A percentile compares a stretch with the other conserved stretches of the same genome.
These are phyloP conservation scores for Vaccinium macrocarpon DNA, from an alignment of 148 eudicot genomes.

Conservation along the genomic window DNA sequence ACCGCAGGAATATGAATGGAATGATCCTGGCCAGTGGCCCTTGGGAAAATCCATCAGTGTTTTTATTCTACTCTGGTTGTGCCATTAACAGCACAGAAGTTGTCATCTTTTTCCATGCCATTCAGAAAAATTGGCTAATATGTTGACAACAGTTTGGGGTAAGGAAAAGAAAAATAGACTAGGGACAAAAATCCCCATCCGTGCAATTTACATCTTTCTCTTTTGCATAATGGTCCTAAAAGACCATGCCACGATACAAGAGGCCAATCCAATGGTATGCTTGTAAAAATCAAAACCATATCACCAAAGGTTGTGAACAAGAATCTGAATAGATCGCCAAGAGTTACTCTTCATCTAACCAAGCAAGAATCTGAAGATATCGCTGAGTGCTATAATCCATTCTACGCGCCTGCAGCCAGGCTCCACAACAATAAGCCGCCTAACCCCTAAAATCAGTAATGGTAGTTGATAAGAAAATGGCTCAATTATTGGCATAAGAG, in stretches of 20 bases:
- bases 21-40: not conserved
- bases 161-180: conserved; percentile 14
- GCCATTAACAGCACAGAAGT: conserved; percentile 6
- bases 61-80: conserved; percentile 9
- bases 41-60: not conserved
- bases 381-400: conserved; percentile 54
- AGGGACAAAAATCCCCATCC: conserved; percentile 11
- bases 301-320: not conserved
- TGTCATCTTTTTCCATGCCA: conserved; percentile 1
- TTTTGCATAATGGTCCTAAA: conserved; percentile 20
- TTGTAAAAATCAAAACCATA: conserved; percentile 1
- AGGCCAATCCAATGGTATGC: conserved; percentile 32
- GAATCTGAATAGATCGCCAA: not conserved
- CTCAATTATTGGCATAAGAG: not conserved
- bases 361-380: conserved; percentile 48
- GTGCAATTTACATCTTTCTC: conserved; percentile 28
- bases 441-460: conserved; percentile 41
- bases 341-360: conserved; percentile 23
- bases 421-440: conserved; percentile 62
- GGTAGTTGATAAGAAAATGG: not conserved
- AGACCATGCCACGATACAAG: conserved; percentile 17
- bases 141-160: not conserved
- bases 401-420: conserved; percentile 66
- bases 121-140: conserved; percentile 17
- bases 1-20: not conserved